phyloP scores from a whole-genome alignment of 2,329 filamentous ascomycete species.

The Arthrobotrys iridis region DNA sequence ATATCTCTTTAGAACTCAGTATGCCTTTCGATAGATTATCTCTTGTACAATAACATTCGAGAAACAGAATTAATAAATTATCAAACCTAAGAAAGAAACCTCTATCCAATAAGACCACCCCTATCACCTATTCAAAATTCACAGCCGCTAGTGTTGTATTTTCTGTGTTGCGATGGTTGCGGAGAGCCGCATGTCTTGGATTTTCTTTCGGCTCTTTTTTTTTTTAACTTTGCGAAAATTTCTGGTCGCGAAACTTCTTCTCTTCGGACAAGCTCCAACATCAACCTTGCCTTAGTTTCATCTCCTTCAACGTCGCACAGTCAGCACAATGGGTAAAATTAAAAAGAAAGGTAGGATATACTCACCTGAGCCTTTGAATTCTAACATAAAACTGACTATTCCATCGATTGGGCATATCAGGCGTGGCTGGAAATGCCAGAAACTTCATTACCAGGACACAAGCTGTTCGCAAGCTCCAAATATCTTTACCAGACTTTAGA shows the following conservation, averaged over 20 bases:
- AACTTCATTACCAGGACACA: conserved; percentile 98
- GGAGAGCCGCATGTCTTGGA: conserved; percentile 32
- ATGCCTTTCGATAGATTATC: background rate
- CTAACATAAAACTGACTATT: background rate
- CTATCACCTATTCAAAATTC: background rate
- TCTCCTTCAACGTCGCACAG: conserved; percentile 30
- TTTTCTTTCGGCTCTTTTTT: conserved; percentile 51
- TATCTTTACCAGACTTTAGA: conserved; percentile 95
- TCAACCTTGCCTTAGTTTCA: background rate
- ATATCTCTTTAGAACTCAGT: background rate
- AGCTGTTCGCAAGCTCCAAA: conserved; percentile 96
- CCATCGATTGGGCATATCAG: conserved; percentile 61
- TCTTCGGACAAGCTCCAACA: conserved; percentile 16
- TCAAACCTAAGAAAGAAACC: no score
- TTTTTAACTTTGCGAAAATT: conserved; percentile 30
- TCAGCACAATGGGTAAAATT: conserved; percentile 73
- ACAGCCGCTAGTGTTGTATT: conserved; percentile 26
- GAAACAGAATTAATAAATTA: no score
- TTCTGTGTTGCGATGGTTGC: conserved; percentile 32
- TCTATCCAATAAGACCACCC: no score
- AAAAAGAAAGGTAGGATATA: conserved; percentile 80
- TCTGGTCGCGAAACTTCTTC: conserved; percentile 46
- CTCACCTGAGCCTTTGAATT: background rate
- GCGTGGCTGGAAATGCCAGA: conserved; percentile 89
- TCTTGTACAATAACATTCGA: conserved; percentile 1